Evolutionary conservation across 2,329 filamentous ascomycete genomes (phyloP), one percentile per base, ranked within the genome.

Genomic region (Clarireedia sp.): DNA sequence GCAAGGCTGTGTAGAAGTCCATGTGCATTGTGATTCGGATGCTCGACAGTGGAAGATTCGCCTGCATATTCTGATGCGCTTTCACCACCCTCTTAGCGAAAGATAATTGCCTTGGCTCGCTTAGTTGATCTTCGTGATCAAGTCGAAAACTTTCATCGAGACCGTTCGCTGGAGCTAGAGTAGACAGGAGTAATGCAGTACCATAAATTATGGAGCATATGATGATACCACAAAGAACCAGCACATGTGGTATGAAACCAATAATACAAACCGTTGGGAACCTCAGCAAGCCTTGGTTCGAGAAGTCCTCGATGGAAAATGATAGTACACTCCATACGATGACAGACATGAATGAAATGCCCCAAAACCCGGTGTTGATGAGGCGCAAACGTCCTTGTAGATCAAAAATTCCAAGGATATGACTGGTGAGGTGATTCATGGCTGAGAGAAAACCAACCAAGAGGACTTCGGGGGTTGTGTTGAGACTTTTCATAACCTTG

Each of bases 201-300:
- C 73, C 73, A 68, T 97, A 97, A 48, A 99, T 95, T 7, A 76
- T 66, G 2, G 81, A 76, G 67, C 94, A 97, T 16, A 86, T 73
- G 5, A 82, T 57, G 47, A 96, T 96, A 0, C 92, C 94, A 7
- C 80, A 65, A 1, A 97, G 72, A 12, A 97, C 89, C 23, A 96
- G 75, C n/a, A 97, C 78, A 69, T 97, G 92, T 1, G 94, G 94
- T 37, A 97, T 87, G 68, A 97, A 96, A 0, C 92, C 90, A 29
- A 97, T 87, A 57, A 97, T 90, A 66, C 89, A 96, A 41, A 97
- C 90, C 0, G 91, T 96, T 3, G 94, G 94, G 62, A 95, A 96
- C 58, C 89, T 82, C 43, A 96, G 76, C 10, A 96, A 76, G 3
- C 89, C 86, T 65, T 84, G 80, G 21, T 74, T 74, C 0, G 73